These are phyloP conservation scores for Wallacemonas sp. DNA, from an alignment of 208 protist species.

Conservation along the genomic window DNA sequence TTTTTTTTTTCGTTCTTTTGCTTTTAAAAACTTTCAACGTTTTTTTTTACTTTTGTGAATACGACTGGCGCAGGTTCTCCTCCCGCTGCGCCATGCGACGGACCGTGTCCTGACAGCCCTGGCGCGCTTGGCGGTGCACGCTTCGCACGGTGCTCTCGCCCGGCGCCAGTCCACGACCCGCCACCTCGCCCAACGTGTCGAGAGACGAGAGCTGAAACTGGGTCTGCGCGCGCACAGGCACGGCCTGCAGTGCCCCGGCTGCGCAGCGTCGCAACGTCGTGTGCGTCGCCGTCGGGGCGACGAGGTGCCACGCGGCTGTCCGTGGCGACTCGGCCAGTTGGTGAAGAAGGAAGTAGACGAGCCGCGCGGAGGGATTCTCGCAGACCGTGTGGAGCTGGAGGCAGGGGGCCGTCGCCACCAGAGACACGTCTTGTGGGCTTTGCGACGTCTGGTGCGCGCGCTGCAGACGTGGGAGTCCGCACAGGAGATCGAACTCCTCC, in stretches of 20 bases:
- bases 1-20: conserved; percentile 8
- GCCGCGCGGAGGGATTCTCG: conserved; percentile 37
- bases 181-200: neutral
- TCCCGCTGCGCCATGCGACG: conserved; percentile 71
- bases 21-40: neutral
- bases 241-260: neutral
- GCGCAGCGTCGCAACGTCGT: neutral
- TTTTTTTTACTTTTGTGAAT: conserved; percentile 27
- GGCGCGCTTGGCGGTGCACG: conserved; percentile 52
- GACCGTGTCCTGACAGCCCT: conserved; percentile 54
- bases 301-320: neutral
- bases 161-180: neutral
- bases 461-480: conserved; percentile 35
- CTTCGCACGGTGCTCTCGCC: conserved; percentile 12
- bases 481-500: conserved; percentile 70
- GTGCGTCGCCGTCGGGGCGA: conserved; percentile 1
- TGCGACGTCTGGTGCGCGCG: neutral
- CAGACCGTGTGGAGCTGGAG: conserved; percentile 49
- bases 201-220: neutral
- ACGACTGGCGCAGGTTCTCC: conserved; percentile 76
- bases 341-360: conserved; percentile 35
- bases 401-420: conserved; percentile 16
- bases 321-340: neutral
- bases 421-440: neutral
- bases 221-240: neutral